These are phyloP conservation scores for Nicotiana tomentosiformis DNA, from an alignment of 257 asterid species.

Conservation along the genomic window DNA sequence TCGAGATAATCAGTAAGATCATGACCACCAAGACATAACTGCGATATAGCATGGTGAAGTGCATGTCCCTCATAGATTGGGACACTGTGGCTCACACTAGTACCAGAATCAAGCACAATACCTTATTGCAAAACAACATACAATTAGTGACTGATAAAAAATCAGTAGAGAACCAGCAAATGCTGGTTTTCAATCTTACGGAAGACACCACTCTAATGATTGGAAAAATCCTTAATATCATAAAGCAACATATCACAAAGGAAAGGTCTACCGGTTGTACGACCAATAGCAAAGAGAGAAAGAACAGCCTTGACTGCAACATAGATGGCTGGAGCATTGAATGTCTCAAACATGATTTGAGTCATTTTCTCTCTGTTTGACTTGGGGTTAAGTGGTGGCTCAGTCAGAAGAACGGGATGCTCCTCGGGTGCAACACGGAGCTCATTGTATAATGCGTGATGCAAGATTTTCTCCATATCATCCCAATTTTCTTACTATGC, in stretches of 20 bases:
- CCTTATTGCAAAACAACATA: background rate
- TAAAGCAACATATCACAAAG: no score
- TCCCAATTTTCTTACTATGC: no score
- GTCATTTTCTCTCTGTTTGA: constrained; percentile 11
- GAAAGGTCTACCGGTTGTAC: background rate
- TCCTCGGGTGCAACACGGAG: constrained; percentile 15
- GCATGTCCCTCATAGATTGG: background rate
- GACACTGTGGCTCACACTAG: background rate
- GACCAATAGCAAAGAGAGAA: constrained; percentile 10
- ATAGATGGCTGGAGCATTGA: constrained; percentile 14
- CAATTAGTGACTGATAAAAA: background rate
- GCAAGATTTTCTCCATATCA: constrained; percentile 14
- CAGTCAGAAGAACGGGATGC: constrained; percentile 14
- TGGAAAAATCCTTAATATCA: no score
- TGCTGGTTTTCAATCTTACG: background rate
- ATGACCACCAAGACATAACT: no score
- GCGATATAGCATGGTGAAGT: background rate
- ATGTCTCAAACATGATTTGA: constrained; percentile 16
- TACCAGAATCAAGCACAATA: constrained; percentile 4
- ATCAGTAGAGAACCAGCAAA: background rate
- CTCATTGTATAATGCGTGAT: constrained; percentile 13
- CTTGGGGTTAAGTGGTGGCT: constrained; percentile 15
- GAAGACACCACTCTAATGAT: no score
- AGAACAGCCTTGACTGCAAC: constrained; percentile 18
- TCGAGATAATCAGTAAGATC: background rate